Base-by-base conservation (phyloP, 2,329 filamentous ascomycete species). In the Talaromyces funiculosus region DNA sequence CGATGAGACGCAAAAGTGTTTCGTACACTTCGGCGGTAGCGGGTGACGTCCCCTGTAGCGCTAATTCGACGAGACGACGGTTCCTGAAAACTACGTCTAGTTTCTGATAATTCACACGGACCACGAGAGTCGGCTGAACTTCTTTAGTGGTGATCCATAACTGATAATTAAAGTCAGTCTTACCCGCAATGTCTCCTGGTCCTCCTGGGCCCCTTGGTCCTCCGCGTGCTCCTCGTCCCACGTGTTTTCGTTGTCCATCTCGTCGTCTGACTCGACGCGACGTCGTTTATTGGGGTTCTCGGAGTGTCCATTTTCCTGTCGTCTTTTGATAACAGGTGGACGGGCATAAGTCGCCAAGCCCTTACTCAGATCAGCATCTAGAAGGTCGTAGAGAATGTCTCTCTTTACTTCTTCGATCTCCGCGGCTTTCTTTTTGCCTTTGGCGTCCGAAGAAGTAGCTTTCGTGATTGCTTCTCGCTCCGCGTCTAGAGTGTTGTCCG, bases 31-130 rank as follows among this genome's bases (percentile, higher is more conserved):
- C 82, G 0, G 88, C 87, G 1, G 92, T 95, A 1, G 84, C 86
- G 42, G 86, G 81, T 47, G 92, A 90, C 20, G 94, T 82, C 33
- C 84, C 81, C 57, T 89, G 84, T 56, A 86, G 82, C 1, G 86
- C 90, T 60, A 92, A 84, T n/a, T 86, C 81, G 57, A 88, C 85
- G 2, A 97, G 85, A 20, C 86, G 85, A 64, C 87, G 83, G 67
- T 91, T 96, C 60, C 93, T 90, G 64, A 96, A 80, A 54, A 90
- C 86, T 9, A 97, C 90, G 6, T 88, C 80, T 62, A 91, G 90
- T 73, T 93, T 95, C 60, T 92, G 88, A 68, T 90, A 88, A 71
- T 96, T 97, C 59, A 97, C 80, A 29, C 88, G 85, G 53, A 97
- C 80, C 37, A 92, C 82, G 64, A 92, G 80, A 61, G 89, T 84